phyloP scores from a whole-genome alignment of 139 green algal species.

The Bryopsis sp. region DNA sequence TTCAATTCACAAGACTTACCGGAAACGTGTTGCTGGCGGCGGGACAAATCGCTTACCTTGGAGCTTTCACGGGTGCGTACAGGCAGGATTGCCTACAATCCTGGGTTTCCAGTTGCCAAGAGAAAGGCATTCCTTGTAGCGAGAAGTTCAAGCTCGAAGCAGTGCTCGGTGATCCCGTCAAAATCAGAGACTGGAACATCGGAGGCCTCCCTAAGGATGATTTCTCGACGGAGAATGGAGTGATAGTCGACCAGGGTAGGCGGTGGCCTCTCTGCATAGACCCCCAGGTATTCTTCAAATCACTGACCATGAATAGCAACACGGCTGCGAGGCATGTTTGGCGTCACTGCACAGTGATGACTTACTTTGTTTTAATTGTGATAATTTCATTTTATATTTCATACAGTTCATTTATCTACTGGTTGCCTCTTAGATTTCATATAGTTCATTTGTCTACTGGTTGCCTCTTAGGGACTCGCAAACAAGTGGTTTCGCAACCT shows the following conservation, averaged over 20 bases:
- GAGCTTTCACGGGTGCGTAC: conserved; percentile 68
- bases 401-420: conserved; percentile 8
- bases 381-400: conserved; percentile 6
- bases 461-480: conserved; percentile 48
- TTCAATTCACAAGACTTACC: conserved; percentile 56
- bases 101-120: background rate
- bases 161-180: conserved; percentile 62
- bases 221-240: conserved; percentile 74
- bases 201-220: conserved; percentile 73
- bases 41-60: conserved; percentile 66
- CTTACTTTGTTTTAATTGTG: conserved; percentile 7
- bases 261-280: conserved; percentile 81
- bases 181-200: conserved; percentile 71
- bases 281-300: conserved; percentile 65
- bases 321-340: no score
- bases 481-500: conserved; percentile 79
- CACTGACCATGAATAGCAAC: no score
- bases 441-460: no score
- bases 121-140: background rate
- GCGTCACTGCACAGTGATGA: no score
- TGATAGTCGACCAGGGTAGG: conserved; percentile 57
- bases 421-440: conserved; percentile 6
- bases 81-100: conserved; percentile 30
- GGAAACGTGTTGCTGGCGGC: conserved; percentile 69
- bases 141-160: conserved; percentile 30